Percentiles rank a stretch among this genome's conserved stretches.
Conservation (phyloP, 345 rosid species). For the Aquilaria sinensis region DNA sequence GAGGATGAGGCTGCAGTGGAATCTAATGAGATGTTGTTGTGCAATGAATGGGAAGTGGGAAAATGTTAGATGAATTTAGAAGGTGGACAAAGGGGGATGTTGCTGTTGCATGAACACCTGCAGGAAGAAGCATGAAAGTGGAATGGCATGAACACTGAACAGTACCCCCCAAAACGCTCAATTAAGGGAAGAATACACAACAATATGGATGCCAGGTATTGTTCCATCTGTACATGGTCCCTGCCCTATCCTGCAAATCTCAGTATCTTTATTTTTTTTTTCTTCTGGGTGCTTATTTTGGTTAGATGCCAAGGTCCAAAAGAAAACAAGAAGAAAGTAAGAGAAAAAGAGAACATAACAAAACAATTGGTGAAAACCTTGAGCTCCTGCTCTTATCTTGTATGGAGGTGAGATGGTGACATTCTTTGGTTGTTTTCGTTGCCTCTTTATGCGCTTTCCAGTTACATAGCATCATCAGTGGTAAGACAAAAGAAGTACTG, state of each 20-base stretch:
- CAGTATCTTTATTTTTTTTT: conserved; percentile 1
- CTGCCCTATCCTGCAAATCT: conserved; percentile 19
- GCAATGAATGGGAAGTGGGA: conserved; percentile 8
- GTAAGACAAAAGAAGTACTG: too few relatives aligned
- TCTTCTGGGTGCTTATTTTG: too few relatives aligned
- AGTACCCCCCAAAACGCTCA: conserved; percentile 12
- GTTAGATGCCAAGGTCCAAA: not conserved
- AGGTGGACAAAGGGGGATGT: conserved; percentile 23
- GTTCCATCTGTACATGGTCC: conserved; percentile 38
- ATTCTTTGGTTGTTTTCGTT: conserved; percentile 14
- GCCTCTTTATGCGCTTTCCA: too few relatives aligned
- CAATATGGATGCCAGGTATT: conserved; percentile 30
- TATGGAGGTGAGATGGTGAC: conserved; percentile 14
- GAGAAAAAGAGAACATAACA: not conserved
- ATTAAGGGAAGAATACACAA: conserved; percentile 30
- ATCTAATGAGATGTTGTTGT: conserved; percentile 10
- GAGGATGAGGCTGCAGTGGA: conserved; percentile 12
- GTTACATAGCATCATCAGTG: too few relatives aligned
- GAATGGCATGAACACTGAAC: conserved; percentile 15
- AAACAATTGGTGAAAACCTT: too few relatives aligned
- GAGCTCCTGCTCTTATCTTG: conserved; percentile 4
- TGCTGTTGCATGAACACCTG: conserved; percentile 13
- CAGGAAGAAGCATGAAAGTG: conserved; percentile 22
- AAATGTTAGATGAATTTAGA: conserved; percentile 15
- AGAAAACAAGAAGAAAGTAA: not conserved